These are phyloP conservation scores for Tolypocladium sp. DNA, from an alignment of 2,329 filamentous ascomycete species.

Conservation along the genomic window DNA sequence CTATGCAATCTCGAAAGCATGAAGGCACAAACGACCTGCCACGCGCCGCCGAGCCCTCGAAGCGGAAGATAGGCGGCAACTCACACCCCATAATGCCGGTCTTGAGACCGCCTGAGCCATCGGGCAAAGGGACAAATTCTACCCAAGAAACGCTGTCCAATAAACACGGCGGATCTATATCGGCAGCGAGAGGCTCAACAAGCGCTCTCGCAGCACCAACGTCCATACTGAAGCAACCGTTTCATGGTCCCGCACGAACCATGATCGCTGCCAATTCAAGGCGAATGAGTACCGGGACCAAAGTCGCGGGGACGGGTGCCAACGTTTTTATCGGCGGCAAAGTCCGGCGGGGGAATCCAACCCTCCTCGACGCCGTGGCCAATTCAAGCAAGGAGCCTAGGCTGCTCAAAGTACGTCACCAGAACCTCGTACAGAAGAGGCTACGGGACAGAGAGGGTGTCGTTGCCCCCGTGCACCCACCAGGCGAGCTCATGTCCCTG, in stretches of 20 bases:
- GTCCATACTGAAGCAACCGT: not conserved
- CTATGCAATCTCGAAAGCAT: not conserved
- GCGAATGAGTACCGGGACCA: not conserved
- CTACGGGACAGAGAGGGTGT: conserved; percentile 34
- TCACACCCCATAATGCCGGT: not conserved
- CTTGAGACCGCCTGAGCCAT: not conserved
- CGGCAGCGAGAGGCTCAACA: not conserved
- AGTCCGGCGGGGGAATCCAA: conserved; percentile 22
- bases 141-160: not conserved
- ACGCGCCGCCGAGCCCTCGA: not conserved
- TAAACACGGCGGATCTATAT: not conserved
- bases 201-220: not conserved
- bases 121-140: not conserved
- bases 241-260: not conserved
- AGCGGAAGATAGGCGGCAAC: not conserved
- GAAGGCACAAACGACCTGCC: not conserved
- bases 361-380: conserved; percentile 26
- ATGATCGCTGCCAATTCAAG: not conserved
- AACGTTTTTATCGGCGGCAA: conserved; percentile 40
- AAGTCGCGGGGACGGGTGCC: not conserved
- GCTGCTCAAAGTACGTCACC: conserved; percentile 25
- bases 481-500: conserved; percentile 17
- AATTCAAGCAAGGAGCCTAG: conserved; percentile 32
- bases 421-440: conserved; percentile 31
- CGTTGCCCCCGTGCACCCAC: conserved; percentile 24